Percentiles rank a stretch among this genome's conserved stretches.
phyloP scores from a whole-genome alignment of 2,329 filamentous ascomycete genomes.

The Fonsecaea nubica region DNA sequence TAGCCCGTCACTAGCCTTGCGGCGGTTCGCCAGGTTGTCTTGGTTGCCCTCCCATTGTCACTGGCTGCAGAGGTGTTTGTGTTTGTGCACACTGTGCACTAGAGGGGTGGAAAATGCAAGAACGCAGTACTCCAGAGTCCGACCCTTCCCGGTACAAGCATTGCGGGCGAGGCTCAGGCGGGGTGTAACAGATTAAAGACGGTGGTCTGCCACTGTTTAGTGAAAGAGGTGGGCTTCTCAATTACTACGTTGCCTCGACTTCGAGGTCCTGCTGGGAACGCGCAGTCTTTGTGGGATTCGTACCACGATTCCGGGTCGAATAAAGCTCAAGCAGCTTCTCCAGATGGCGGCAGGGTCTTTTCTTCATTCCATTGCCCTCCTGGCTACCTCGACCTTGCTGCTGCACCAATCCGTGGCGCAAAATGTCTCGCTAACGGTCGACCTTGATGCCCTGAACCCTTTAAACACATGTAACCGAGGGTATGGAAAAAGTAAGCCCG shows the following conservation, averaged over 20 bases:
- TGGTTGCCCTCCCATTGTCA: background rate
- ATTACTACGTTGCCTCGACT: background rate
- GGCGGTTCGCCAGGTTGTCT: background rate
- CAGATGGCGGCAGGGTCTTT: background rate
- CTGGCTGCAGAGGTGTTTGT: background rate
- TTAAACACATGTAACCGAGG: background rate
- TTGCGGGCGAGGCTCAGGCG: background rate
- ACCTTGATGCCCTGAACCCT: background rate
- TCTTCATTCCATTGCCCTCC: background rate
- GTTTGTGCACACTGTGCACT: background rate
- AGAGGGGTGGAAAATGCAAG: background rate
- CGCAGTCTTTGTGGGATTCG: background rate
- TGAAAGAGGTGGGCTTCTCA: background rate
- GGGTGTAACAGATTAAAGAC: background rate
- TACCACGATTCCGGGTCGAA: background rate
- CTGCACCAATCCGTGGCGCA: background rate
- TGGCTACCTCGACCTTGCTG: background rate
- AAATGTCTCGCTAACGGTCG: background rate
- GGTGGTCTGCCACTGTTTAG: background rate
- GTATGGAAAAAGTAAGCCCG: background rate
- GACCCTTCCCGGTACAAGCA: background rate
- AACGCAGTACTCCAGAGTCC: background rate
- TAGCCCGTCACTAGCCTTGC: conserved; percentile 1
- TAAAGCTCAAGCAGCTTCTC: background rate
- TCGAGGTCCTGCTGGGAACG: background rate